phyloP scores from a whole-genome alignment of 306 rosid species.

The Fragaria nilgerrensis region DNA sequence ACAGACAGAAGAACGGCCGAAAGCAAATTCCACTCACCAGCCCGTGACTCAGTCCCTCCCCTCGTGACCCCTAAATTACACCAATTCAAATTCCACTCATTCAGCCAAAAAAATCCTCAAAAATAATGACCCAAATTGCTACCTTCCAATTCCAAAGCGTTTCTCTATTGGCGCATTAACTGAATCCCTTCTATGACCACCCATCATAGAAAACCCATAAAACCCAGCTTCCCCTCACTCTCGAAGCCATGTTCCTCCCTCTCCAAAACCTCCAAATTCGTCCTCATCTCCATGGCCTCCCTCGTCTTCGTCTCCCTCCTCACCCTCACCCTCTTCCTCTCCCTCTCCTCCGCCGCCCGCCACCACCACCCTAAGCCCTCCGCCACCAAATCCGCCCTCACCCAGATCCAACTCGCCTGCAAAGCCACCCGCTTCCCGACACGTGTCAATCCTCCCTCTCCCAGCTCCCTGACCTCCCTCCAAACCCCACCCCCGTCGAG shows the following conservation, averaged over 20 bases:
- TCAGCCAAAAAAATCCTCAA: background rate
- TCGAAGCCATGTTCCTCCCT: background rate
- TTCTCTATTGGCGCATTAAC: background rate
- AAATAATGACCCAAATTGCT: background rate
- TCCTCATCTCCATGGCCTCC: slow-evolving; percentile 60
- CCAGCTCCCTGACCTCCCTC: slow-evolving; percentile 24
- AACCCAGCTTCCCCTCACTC: background rate
- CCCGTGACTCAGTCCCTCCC: background rate
- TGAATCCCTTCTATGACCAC: background rate
- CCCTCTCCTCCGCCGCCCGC: slow-evolving; percentile 43
- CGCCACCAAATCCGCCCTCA: background rate
- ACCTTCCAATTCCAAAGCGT: background rate
- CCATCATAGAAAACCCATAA: slow-evolving; percentile 10
- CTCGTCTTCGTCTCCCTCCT: slow-evolving; percentile 36
- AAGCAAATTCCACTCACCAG: background rate
- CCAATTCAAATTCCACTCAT: background rate
- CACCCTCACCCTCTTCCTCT: slow-evolving; percentile 42
- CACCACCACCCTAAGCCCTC: background rate
- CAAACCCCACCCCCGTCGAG: slow-evolving; percentile 37
- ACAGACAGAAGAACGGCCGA: background rate
- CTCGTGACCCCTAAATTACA: background rate
- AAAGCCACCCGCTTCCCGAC: slow-evolving; percentile 70
- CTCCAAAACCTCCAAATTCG: slow-evolving; percentile 29
- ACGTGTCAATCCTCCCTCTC: slow-evolving; percentile 48
- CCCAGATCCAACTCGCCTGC: slow-evolving; percentile 52